phyloP scores from a whole-genome alignment of 2,329 filamentous ascomycete species.

The Fusarium guadeloupense region DNA sequence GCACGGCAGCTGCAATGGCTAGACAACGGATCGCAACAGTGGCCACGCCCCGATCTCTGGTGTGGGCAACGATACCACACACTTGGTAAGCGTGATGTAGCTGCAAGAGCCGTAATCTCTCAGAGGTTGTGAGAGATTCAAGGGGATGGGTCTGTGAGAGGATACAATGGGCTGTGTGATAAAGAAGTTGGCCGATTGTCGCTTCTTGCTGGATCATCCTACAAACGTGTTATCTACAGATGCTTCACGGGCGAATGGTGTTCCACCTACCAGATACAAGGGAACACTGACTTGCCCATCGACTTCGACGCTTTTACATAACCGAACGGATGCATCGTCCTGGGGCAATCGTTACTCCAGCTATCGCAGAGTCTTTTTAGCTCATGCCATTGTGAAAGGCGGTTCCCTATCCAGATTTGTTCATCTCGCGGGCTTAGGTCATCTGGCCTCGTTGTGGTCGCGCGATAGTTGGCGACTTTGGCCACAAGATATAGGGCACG shows the following conservation, averaged over 20 bases:
- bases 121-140: constrained; percentile 63
- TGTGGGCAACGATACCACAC: constrained; percentile 88
- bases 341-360: constrained; percentile 82
- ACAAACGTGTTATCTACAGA: neutral
- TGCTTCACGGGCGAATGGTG: neutral
- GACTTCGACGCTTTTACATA: constrained; percentile 76
- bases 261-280: constrained; percentile 77
- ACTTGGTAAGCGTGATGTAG: constrained; percentile 82
- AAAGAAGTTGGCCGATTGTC: constrained; percentile 84
- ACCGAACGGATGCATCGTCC: constrained; percentile 87
- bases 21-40: constrained; percentile 83
- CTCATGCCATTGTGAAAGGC: constrained; percentile 79
- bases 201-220: constrained; percentile 86
- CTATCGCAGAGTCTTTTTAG: constrained; percentile 84
- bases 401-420: constrained; percentile 69
- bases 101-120: constrained; percentile 76
- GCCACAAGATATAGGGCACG: constrained; percentile 89
- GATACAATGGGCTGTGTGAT: constrained; percentile 85
- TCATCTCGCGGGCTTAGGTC: constrained; percentile 69
- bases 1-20: constrained; percentile 77
- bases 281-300: constrained; percentile 77
- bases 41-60: constrained; percentile 81
- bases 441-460: constrained; percentile 70
- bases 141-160: constrained; percentile 82
- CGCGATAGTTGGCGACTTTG: constrained; percentile 86